phyloP scores from a whole-genome alignment of 2,329 filamentous ascomycete genomes.

The Epichloe baconii region DNA sequence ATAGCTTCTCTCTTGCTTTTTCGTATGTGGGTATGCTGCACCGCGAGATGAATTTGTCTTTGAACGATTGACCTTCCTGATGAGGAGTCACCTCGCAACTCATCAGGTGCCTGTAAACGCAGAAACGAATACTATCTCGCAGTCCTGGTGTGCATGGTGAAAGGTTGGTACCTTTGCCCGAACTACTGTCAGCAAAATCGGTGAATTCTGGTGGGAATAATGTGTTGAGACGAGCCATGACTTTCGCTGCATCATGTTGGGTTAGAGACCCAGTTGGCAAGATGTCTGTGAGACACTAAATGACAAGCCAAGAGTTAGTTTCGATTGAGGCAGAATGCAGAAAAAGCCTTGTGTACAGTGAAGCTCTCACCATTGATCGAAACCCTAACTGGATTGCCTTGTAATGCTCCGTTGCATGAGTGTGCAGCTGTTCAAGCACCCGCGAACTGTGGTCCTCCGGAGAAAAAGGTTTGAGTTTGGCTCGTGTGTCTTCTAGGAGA shows the following conservation, averaged over 20 bases:
- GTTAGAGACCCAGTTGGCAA: constrained; percentile 1
- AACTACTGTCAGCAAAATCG: constrained; percentile 8
- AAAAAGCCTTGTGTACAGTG: not conserved
- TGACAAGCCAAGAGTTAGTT: not conserved
- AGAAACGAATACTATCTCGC: constrained; percentile 23
- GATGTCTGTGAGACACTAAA: constrained; percentile 2
- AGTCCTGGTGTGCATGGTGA: constrained; percentile 18
- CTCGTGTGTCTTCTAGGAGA: constrained; percentile 13
- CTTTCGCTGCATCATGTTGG: constrained; percentile 8
- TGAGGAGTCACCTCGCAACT: constrained; percentile 10
- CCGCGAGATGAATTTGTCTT: constrained; percentile 20
- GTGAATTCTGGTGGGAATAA: constrained; percentile 18
- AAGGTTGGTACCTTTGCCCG: constrained; percentile 13
- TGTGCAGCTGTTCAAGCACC: constrained; percentile 19
- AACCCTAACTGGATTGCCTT: constrained; percentile 20
- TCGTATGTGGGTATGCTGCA: constrained; percentile 19
- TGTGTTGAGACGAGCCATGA: constrained; percentile 24
- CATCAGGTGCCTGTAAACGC: constrained; percentile 22
- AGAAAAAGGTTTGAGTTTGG: constrained; percentile 6
- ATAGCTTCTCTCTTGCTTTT: constrained; percentile 15
- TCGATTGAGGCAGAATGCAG: not conserved
- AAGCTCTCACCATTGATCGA: constrained; percentile 17
- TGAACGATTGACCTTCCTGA: constrained; percentile 13
- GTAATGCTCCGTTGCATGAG: constrained; percentile 17
- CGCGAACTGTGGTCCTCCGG: constrained; percentile 7